phyloP scores from a whole-genome alignment of 345 rosid genomes.

The Ceriops tagal region DNA sequence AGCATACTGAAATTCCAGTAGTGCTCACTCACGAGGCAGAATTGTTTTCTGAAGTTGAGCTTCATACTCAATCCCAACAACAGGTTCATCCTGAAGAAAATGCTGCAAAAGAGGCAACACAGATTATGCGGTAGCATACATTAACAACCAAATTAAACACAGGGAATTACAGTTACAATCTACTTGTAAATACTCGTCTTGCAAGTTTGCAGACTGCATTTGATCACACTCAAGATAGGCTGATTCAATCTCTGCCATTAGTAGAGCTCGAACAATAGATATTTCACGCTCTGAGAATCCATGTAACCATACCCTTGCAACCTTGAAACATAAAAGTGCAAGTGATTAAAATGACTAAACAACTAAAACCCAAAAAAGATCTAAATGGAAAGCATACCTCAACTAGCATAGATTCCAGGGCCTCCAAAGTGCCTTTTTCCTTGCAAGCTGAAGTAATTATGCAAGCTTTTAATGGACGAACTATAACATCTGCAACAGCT shows the following conservation, averaged over 20 bases:
- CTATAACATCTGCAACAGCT: slow-evolving; percentile 71
- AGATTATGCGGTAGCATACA: slow-evolving; percentile 2
- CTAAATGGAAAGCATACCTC: slow-evolving; percentile 49
- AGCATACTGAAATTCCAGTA: slow-evolving; percentile 1
- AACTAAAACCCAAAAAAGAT: slow-evolving; percentile 3
- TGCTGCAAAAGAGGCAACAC: slow-evolving; percentile 41
- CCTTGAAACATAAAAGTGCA: slow-evolving; percentile 44
- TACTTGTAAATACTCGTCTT: slow-evolving; percentile 89
- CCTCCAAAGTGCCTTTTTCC: slow-evolving; percentile 73
- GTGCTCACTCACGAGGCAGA: slow-evolving; percentile 67
- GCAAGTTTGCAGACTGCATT: slow-evolving; percentile 79
- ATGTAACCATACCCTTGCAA: slow-evolving; percentile 81
- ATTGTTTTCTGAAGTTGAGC: slow-evolving; percentile 88
- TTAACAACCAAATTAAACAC: background rate
- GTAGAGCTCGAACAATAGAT: slow-evolving; percentile 68
- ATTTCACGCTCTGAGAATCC: slow-evolving; percentile 95
- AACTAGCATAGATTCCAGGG: slow-evolving; percentile 80
- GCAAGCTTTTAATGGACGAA: slow-evolving; percentile 70
- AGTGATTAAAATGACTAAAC: slow-evolving; percentile 3
- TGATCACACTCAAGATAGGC: slow-evolving; percentile 96
- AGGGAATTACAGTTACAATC: slow-evolving; percentile 3
- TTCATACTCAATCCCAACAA: slow-evolving; percentile 80
- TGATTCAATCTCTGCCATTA: slow-evolving; percentile 88
- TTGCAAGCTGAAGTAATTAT: slow-evolving; percentile 78
- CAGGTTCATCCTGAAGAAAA: slow-evolving; percentile 79